Evolutionary conservation across 2,329 filamentous ascomycete species (phyloP).

Genomic region (Alternaria hordeiaustralica): DNA sequence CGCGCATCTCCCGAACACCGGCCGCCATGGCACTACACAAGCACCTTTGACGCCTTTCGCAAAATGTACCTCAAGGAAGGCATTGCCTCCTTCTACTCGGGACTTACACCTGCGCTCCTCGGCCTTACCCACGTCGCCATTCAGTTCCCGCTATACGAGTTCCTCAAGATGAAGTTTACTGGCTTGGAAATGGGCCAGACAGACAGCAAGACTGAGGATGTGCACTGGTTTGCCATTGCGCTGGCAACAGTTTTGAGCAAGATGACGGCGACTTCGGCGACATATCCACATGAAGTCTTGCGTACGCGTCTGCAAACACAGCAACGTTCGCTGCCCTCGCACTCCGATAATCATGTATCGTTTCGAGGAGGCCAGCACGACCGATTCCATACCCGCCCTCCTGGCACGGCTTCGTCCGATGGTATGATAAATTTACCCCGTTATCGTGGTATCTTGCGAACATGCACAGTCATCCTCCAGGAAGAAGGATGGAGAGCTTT

Average conservation of each 20-base stretch:
- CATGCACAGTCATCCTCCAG: conserved; percentile 80
- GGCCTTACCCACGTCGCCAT: conserved; percentile 95
- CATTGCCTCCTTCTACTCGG: conserved; percentile 90
- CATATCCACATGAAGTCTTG: conserved; percentile 96
- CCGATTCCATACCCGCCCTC: conserved; percentile 53
- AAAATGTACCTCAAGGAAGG: conserved; percentile 97
- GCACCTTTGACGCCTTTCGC: conserved; percentile 86
- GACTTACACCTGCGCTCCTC: conserved; percentile 87
- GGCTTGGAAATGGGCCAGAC: conserved; percentile 84
- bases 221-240: conserved; percentile 83
- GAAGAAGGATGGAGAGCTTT: conserved; percentile 98
- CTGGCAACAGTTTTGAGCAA: conserved; percentile 93
- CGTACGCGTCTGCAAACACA: conserved; percentile 94
- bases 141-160: conserved; percentile 96
- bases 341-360: conserved; percentile 58
- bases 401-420: conserved; percentile 59
- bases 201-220: conserved; percentile 61
- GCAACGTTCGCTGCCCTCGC: conserved; percentile 67
- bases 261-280: conserved; percentile 89
- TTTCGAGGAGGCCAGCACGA: conserved; percentile 50
- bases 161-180: conserved; percentile 87
- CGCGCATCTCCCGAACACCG: conserved; percentile 62
- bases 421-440: conserved; percentile 61
- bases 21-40: conserved; percentile 88
- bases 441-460: conserved; percentile 82